A percentile compares a stretch with the other conserved stretches of the same genome.
Evolutionary conservation across 2,329 filamentous ascomycete genomes (phyloP).

Genomic region (Xylariaceae sp.): DNA sequence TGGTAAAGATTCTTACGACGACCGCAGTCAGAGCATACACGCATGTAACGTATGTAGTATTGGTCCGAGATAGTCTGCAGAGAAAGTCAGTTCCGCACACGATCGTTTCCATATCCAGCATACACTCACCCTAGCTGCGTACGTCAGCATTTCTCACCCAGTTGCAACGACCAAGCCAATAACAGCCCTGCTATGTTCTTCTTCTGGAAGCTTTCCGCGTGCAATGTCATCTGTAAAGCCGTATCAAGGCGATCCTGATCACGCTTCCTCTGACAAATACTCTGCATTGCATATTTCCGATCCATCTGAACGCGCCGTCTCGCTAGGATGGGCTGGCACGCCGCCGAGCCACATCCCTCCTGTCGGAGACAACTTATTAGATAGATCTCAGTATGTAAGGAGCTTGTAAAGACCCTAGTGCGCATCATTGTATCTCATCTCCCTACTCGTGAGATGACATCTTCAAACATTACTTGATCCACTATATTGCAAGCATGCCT

Average conservation of each 20-base stretch:
- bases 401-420: conserved; percentile 24
- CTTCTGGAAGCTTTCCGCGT: conserved; percentile 24
- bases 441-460: conserved; percentile 29
- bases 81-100: conserved; percentile 12
- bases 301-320: conserved; percentile 3
- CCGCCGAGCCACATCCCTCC: conserved; percentile 27
- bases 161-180: conserved; percentile 10
- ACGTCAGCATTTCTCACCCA: background rate
- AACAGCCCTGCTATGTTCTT: conserved; percentile 3
- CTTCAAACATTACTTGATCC: conserved; percentile 19
- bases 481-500: conserved; percentile 14
- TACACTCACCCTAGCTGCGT: conserved; percentile 13
- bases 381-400: conserved; percentile 6
- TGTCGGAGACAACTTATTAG: conserved; percentile 20
- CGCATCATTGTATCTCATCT: conserved; percentile 26
- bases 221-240: conserved; percentile 8
- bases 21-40: conserved; percentile 15
- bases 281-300: conserved; percentile 15
- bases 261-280: conserved; percentile 20
- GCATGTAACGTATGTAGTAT: conserved; percentile 19
- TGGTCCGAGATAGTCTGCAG: conserved; percentile 17
- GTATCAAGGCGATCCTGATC: conserved; percentile 3
- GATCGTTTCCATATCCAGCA: conserved; percentile 13
- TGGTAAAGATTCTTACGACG: conserved; percentile 19
- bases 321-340: conserved; percentile 22